These are phyloP conservation scores for Fomitopsis serialis DNA, from an alignment of 768 basidiomycete species.

Conservation along the genomic window DNA sequence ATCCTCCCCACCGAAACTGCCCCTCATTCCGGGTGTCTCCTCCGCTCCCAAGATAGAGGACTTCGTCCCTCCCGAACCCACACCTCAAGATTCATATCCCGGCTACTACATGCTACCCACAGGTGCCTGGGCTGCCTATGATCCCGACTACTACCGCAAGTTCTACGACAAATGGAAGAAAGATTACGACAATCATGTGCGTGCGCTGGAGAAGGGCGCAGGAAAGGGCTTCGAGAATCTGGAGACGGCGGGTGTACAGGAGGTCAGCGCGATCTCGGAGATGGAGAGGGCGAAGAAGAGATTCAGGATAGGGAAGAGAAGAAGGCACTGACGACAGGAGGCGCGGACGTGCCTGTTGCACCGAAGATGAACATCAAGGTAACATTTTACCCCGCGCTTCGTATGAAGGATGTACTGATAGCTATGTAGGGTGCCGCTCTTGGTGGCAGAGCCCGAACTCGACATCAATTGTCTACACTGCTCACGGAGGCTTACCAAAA, in stretches of 20 bases:
- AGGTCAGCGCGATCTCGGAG: constrained; percentile 63
- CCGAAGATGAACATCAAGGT: constrained; percentile 86
- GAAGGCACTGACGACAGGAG: constrained; percentile 68
- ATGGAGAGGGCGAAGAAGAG: constrained; percentile 76
- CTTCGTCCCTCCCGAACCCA: constrained; percentile 70
- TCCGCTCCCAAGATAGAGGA: constrained; percentile 67
- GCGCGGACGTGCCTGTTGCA: constrained; percentile 44
- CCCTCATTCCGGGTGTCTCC: constrained; percentile 34
- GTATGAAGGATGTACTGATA: neutral
- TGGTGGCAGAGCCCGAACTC: constrained; percentile 60
- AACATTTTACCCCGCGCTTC: constrained; percentile 20
- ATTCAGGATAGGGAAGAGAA: constrained; percentile 70
- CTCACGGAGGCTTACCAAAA: constrained; percentile 81
- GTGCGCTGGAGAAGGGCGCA: constrained; percentile 64
- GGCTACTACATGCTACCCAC: constrained; percentile 85
- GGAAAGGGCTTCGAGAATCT: constrained; percentile 67
- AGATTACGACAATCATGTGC: constrained; percentile 67
- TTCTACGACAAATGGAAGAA: constrained; percentile 70
- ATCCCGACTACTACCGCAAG: constrained; percentile 59
- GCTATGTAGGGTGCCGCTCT: constrained; percentile 58
- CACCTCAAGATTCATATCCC: constrained; percentile 70
- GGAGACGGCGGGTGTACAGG: constrained; percentile 48
- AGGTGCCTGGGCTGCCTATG: constrained; percentile 74
- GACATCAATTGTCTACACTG: constrained; percentile 77
- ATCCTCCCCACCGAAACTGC: constrained; percentile 4